Evolutionary conservation across 2,329 filamentous ascomycete species (phyloP), one percentile per base, ranked within the genome.

Genomic region (Tympanopsis confertula): DNA sequence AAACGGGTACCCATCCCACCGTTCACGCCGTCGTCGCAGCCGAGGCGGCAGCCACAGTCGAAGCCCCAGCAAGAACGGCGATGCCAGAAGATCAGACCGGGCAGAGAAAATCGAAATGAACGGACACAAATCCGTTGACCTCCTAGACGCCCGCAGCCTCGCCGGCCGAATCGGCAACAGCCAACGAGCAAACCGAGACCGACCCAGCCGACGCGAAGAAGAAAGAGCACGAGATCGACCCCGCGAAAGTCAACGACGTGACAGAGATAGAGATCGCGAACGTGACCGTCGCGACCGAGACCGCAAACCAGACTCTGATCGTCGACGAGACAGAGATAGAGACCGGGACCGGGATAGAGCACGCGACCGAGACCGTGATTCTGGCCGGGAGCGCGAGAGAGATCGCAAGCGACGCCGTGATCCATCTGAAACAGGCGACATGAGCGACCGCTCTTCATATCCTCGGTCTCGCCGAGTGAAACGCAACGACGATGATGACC

Each of bases 391-490:
- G 39, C 20, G 24, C 3, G 28, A 38, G 12, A 13, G 32, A 15
- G 52, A 55, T 24, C 45, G 48, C 5, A 61, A 61, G 43, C 53
- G 59, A 14, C 59, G 58, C 22, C 58, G 60, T 19, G 60, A 63
- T 24, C 54, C 58, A 13, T 58, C 57, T 5, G 51, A 49, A 13
- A 58, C 58, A 5, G 50, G 45, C 7, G 45, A 46, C 13, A 49
- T 48, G 30, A 55, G 46, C 28, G 53, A 58, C 35, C 50, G 52
- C 29, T 33, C 30, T 15, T 10, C 30, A 7, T 15, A 15, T 15
- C 30, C 10, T 15, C 30, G 17, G 7, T 33, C 30, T 18, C 30
- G 30, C 10, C 30, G 30, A 7, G 7, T 33, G 7, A 33, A 33
- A 18, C 30, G 30, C 12, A 18, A 10, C 30, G 10, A 15, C 30